phyloP scores from a whole-genome alignment of 2,329 filamentous ascomycete genomes.

The Graphiopsis chlorocephala region DNA sequence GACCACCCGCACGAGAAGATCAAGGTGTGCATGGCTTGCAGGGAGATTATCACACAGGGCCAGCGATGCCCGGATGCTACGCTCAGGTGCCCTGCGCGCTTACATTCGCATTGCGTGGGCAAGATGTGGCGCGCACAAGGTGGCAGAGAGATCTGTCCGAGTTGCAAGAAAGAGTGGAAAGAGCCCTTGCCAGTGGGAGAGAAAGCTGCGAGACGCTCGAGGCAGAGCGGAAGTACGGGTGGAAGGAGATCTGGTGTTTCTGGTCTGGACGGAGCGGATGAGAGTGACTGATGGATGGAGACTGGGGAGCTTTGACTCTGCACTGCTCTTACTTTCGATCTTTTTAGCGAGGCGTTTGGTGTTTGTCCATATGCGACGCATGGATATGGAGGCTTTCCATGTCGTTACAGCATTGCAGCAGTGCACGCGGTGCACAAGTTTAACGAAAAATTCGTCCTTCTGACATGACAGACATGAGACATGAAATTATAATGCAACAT shows the following conservation, averaged over 20 bases:
- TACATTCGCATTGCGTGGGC: conserved; percentile 75
- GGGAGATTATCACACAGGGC: conserved; percentile 82
- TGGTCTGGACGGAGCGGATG: conserved; percentile 6
- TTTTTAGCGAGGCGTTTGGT: conserved; percentile 23
- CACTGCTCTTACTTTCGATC: not conserved
- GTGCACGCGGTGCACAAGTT: not conserved
- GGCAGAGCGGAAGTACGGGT: conserved; percentile 9
- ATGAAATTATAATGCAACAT: conserved; percentile 17
- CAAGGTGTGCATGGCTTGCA: conserved; percentile 84
- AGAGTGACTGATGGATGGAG: conserved; percentile 18
- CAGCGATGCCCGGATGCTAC: conserved; percentile 66
- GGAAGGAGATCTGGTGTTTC: conserved; percentile 17
- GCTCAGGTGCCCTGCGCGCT: conserved; percentile 58
- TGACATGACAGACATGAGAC: conserved; percentile 15
- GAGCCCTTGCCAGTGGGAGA: conserved; percentile 54
- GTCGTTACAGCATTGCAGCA: not conserved
- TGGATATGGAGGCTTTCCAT: not conserved
- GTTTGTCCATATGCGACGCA: conserved; percentile 1
- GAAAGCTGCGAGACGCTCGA: conserved; percentile 37
- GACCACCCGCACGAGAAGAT: conserved; percentile 62
- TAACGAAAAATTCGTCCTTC: conserved; percentile 4
- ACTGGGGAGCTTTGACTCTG: not conserved
- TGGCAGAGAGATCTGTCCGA: conserved; percentile 61
- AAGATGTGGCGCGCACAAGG: conserved; percentile 67
- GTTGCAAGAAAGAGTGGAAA: conserved; percentile 52